phyloP scores from a whole-genome alignment of 306 rosid species.

The Erythrophleum fordii region DNA sequence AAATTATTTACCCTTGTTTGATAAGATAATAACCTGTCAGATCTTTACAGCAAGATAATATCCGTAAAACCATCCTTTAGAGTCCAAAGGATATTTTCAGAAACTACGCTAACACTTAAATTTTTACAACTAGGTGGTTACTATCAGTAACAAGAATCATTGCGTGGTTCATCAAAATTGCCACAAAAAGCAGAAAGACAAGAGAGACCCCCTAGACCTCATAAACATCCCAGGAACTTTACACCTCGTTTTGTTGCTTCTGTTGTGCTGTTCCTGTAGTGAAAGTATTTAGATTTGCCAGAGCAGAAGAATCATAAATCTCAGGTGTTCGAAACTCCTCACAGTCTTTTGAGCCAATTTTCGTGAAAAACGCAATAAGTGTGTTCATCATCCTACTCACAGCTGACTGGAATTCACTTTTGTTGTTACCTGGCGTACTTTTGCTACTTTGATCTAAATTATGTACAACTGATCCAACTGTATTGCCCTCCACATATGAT shows the following conservation, averaged over 20 bases:
- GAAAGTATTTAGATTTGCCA: conserved; percentile 38
- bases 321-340: conserved; percentile 56
- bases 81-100: not conserved
- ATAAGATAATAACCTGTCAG: not conserved
- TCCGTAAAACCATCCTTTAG: not conserved
- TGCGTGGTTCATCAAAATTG: conserved; percentile 31
- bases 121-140: not conserved
- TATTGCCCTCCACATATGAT: conserved; percentile 62
- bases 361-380: conserved; percentile 63
- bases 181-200: conserved; percentile 25
- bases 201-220: conserved; percentile 19
- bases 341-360: conserved; percentile 66
- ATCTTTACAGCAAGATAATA: not conserved
- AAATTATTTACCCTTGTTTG: not conserved
- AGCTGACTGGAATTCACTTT: conserved; percentile 51
- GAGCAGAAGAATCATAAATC: conserved; percentile 22
- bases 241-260: conserved; percentile 29
- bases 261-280: conserved; percentile 29
- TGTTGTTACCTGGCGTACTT: not conserved
- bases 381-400: conserved; percentile 62
- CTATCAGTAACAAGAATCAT: conserved; percentile 14
- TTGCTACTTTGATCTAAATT: conserved; percentile 13
- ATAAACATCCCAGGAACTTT: conserved; percentile 21
- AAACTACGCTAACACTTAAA: not conserved
- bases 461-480: conserved; percentile 55